Base-by-base conservation (phyloP, 164 flowering plant genomes). In the Taxillus chinensis region DNA sequence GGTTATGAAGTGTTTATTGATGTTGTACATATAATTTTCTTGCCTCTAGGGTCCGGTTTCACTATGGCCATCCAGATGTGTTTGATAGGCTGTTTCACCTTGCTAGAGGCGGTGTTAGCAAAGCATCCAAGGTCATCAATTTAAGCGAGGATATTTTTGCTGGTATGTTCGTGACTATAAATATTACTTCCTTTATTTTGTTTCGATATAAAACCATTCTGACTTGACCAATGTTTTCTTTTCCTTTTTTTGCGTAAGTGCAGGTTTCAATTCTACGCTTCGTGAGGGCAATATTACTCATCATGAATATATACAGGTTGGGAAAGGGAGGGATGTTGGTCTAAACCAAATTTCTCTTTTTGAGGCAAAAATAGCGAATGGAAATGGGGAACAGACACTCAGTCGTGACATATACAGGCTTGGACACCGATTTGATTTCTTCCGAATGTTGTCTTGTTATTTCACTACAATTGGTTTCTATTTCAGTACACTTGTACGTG, bases 241-340 rank as follows among this genome's bases (percentile, higher is more conserved):
- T 12, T 17, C 40, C 12, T 48, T 3, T 14, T 14, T 48, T 8
- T 10, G 5, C 59, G 45, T 40, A 4, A 56, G 45, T 70, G 58
- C 80, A 93, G 99, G 99, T 42, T 95, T 86, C 75, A 95, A 95
- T 73, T 95, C 97, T 39, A 95, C 99, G 53, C 95, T 95, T 27
- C 86, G 96, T 62, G 90, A 85, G 77, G 99, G 99, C 60, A 95
- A 95, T 79, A 92, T 95, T 38, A 95, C 99, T 55, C 96, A 95
- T 77, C 99, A 95, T 70, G 97, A 95, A 64, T 95, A 95, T 75
- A 91, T 89, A 74, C 99, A 95, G 80, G 96, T 95, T 75, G 99
- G 99, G 49, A 95, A 95, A 70, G 99, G 99, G 7, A 82, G 99
- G 60, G 99, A 95, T 80, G 97, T 95, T 72, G 99, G 99, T 48